Percentiles rank a stretch among this genome's conserved stretches.
Conservation (phyloP, 2,329 filamentous ascomycete genomes). For the Aspergillus brasiliensis region DNA sequence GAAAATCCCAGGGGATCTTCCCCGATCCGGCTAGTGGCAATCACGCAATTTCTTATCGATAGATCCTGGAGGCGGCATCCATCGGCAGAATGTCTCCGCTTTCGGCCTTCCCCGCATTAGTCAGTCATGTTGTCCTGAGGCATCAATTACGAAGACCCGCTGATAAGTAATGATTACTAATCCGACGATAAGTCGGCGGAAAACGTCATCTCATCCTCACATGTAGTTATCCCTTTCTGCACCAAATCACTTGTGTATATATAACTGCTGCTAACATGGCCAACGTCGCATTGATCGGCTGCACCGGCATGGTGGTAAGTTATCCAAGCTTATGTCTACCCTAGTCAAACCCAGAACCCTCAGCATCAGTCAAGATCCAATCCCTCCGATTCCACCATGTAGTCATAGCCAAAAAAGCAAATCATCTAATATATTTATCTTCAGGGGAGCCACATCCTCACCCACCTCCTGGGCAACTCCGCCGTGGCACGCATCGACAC, state of each 20-base stretch:
- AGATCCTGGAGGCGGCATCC: slow-evolving; percentile 14
- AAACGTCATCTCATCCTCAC: slow-evolving; percentile 11
- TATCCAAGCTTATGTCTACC: background rate
- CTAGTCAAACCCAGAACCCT: background rate
- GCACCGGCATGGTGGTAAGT: slow-evolving; percentile 54
- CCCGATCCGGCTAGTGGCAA: slow-evolving; percentile 36
- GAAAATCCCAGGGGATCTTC: slow-evolving; percentile 32
- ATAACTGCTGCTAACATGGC: slow-evolving; percentile 36
- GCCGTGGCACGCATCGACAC: slow-evolving; percentile 46
- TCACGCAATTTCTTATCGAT: slow-evolving; percentile 40
- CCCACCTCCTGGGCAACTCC: slow-evolving; percentile 46
- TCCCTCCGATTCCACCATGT: background rate
- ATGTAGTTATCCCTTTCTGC: background rate
- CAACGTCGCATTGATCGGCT: slow-evolving; percentile 48
- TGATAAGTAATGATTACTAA: background rate
- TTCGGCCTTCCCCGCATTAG: slow-evolving; percentile 24
- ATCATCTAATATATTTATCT: slow-evolving; percentile 23
- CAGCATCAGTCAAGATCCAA: background rate
- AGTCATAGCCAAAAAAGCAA: no score
- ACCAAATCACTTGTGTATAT: background rate
- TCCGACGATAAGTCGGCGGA: background rate
- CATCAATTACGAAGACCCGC: background rate
- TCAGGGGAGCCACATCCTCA: slow-evolving; percentile 74
- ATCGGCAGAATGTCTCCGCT: slow-evolving; percentile 22
- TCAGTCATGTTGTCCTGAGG: slow-evolving; percentile 16